A percentile compares a stretch with the other conserved stretches of the same genome.
Conservation (phyloP, 2,329 filamentous ascomycete species). For the Cadophora luteo-olivacea region DNA sequence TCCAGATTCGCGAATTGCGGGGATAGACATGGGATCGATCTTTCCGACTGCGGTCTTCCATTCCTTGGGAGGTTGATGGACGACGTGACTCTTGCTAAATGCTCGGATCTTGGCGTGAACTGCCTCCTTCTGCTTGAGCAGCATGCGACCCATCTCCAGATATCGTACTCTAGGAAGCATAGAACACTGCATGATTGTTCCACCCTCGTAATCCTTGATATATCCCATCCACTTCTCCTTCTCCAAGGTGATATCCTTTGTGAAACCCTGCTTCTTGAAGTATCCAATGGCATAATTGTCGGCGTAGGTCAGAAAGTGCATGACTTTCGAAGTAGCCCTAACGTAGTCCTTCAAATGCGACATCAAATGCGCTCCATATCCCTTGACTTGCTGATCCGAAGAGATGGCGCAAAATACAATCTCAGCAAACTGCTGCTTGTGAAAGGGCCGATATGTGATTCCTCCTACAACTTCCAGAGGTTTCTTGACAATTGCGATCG, state of each 20-base stretch:
- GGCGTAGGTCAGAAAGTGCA: constrained; percentile 98
- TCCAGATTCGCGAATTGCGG: constrained; percentile 88
- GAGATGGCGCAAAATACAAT: constrained; percentile 99
- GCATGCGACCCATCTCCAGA: constrained; percentile 89
- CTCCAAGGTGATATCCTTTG: constrained; percentile 95
- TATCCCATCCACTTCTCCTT: constrained; percentile 97
- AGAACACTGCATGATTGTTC: constrained; percentile 98
- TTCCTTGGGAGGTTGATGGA: constrained; percentile 83
- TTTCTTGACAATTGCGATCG: constrained; percentile 97
- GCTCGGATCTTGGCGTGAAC: constrained; percentile 94
- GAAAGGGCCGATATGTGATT: constrained; percentile 96
- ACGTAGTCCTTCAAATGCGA: constrained; percentile 98
- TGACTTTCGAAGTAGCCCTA: constrained; percentile 93
- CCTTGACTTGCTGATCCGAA: constrained; percentile 97
- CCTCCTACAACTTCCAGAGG: constrained; percentile 95
- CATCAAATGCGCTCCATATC: constrained; percentile 98
- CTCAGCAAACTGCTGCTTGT: constrained; percentile 90
- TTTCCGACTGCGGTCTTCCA: constrained; percentile 78
- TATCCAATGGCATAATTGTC: constrained; percentile 99
- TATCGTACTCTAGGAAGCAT: constrained; percentile 97
- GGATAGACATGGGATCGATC: constrained; percentile 86
- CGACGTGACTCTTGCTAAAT: constrained; percentile 85
- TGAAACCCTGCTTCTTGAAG: constrained; percentile 99
- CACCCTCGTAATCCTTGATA: constrained; percentile 99
- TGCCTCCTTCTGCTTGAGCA: constrained; percentile 95